A percentile compares a stretch with the other conserved stretches of the same genome.
These are phyloP conservation scores for Xylaria sp. DNA, from an alignment of 2,329 filamentous ascomycete genomes.

Conservation along the genomic window DNA sequence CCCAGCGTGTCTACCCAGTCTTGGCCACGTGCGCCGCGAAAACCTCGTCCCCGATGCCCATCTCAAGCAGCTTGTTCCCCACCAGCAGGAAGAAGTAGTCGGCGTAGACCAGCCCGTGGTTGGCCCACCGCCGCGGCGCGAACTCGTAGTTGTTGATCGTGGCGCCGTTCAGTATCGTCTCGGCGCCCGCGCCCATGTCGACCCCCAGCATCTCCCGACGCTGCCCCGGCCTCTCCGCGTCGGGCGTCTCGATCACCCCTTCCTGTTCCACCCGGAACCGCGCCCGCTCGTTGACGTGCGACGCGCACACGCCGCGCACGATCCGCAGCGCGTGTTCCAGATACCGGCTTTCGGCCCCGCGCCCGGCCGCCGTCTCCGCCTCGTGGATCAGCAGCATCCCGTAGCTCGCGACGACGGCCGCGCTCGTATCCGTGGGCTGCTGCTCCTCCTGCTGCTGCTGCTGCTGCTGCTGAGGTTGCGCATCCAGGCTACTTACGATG, in stretches of 20 bases:
- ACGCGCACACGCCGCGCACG: conserved; percentile 28
- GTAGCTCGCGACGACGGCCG: conserved; percentile 43
- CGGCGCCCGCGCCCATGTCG: conserved; percentile 34
- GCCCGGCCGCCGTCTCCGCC: conserved; percentile 22
- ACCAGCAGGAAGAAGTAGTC: conserved; percentile 52
- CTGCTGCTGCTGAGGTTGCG: conserved; percentile 22
- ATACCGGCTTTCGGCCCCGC: conserved; percentile 33
- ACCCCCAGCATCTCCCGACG: conserved; percentile 13
- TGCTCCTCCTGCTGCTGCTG: too few relatives aligned
- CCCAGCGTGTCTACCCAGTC: not conserved
- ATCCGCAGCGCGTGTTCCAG: conserved; percentile 34
- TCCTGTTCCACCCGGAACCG: conserved; percentile 13
- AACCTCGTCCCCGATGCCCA: conserved; percentile 7
- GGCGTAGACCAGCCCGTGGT: conserved; percentile 53
- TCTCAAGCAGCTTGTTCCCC: conserved; percentile 40
- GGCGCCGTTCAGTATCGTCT: conserved; percentile 49
- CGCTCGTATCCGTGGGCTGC: conserved; percentile 42
- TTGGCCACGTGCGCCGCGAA: not conserved
- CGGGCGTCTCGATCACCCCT: conserved; percentile 27
- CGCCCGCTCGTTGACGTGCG: conserved; percentile 29
- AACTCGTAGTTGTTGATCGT: conserved; percentile 52
- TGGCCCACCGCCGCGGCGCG: conserved; percentile 46
- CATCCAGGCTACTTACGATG: conserved; percentile 40
- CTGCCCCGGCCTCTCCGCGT: conserved; percentile 22
- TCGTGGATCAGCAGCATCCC: conserved; percentile 43